A percentile compares a stretch with the other conserved stretches of the same genome.
Evolutionary conservation across 1,284 basidiomycete species (phyloP).

Genomic region (Boletus chippewaensis): DNA sequence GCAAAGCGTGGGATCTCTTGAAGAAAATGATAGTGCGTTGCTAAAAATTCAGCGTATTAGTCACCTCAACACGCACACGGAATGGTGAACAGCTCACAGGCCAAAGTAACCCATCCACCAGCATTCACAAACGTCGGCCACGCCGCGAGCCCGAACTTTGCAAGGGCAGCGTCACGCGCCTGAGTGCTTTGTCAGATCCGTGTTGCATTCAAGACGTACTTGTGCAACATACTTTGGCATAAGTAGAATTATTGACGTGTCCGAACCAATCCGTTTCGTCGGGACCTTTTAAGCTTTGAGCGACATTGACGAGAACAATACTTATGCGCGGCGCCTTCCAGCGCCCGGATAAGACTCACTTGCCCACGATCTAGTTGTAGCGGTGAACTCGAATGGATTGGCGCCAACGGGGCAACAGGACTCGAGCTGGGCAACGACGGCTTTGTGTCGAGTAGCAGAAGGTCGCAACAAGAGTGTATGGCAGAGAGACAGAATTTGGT

Average conservation of each 20-base stretch:
- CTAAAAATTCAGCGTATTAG: conserved; percentile 30
- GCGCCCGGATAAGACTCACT: conserved; percentile 37
- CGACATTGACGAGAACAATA: neutral
- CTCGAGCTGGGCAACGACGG: conserved; percentile 42
- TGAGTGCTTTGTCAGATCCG: conserved; percentile 10
- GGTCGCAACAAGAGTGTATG: conserved; percentile 33
- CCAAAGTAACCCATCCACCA: conserved; percentile 64
- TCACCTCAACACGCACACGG: neutral
- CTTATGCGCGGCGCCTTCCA: neutral
- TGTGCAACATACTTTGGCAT: conserved; percentile 48
- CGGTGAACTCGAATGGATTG: conserved; percentile 45
- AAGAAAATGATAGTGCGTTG: conserved; percentile 66
- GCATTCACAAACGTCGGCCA: conserved; percentile 59
- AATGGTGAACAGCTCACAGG: conserved; percentile 35
- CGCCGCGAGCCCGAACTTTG: conserved; percentile 38
- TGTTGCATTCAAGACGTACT: neutral
- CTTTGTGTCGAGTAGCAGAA: conserved; percentile 31
- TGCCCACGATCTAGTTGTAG: conserved; percentile 45
- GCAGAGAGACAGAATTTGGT: conserved; percentile 8
- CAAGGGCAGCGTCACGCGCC: conserved; percentile 39
- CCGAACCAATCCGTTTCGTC: conserved; percentile 66
- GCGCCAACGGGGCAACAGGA: conserved; percentile 46
- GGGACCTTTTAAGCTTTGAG: conserved; percentile 36
- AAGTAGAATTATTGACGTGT: conserved; percentile 69
- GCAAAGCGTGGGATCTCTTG: conserved; percentile 73